These are phyloP conservation scores for Tulasnella sp. DNA, from an alignment of 768 basidiomycete species.

Conservation along the genomic window DNA sequence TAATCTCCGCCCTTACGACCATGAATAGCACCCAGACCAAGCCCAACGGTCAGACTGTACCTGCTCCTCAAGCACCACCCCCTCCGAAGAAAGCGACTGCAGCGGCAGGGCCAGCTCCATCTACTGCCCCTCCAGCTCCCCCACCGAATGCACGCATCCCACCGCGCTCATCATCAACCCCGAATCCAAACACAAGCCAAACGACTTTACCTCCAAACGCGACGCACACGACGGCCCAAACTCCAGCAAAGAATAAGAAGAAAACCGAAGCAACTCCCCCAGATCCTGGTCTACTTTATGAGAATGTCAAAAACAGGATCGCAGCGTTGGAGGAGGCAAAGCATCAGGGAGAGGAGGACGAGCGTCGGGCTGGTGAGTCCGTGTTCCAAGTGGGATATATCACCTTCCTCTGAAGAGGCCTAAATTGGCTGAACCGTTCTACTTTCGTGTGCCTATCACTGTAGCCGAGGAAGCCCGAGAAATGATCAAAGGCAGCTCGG, in stretches of 20 bases:
- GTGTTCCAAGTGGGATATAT: not conserved
- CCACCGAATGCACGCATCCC: not conserved
- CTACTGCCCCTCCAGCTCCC: conserved; percentile 6
- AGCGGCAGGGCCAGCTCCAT: conserved; percentile 9
- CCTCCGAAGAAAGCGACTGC: not conserved
- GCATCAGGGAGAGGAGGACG: conserved; percentile 78
- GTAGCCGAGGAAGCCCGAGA: conserved; percentile 81
- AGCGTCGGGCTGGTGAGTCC: conserved; percentile 54
- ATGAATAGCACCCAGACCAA: conserved; percentile 2
- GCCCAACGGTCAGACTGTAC: not conserved
- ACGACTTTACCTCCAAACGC: conserved; percentile 2
- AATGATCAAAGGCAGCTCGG: conserved; percentile 68
- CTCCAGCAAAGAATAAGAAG: conserved; percentile 41
- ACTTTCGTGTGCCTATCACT: not conserved
- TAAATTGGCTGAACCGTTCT: conserved; percentile 11
- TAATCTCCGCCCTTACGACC: no score
- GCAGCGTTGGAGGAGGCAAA: conserved; percentile 83
- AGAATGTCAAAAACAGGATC: conserved; percentile 77
- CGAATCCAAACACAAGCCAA: not conserved
- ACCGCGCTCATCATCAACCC: not conserved
- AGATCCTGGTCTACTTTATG: conserved; percentile 79
- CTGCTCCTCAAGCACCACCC: not conserved
- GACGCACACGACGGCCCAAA: conserved; percentile 6
- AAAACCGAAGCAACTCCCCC: conserved; percentile 51
- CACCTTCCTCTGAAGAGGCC: conserved; percentile 6